phyloP scores from a whole-genome alignment of 2,329 filamentous ascomycete genomes.

The Emmonsia crescens region DNA sequence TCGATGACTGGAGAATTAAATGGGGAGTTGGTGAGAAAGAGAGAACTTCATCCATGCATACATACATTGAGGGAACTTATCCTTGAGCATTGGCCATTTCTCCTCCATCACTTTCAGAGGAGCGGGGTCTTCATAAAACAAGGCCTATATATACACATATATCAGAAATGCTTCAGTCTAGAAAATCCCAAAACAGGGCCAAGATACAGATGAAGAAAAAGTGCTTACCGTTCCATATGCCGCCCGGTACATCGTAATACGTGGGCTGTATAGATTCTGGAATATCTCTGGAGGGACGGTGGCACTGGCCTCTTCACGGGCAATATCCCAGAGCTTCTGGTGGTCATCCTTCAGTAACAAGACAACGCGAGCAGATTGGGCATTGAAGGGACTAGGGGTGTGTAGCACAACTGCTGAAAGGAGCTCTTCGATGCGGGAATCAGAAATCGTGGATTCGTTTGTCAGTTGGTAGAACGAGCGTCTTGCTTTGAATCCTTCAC shows the following conservation, averaged over 20 bases:
- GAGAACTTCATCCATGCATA: not conserved
- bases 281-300: not conserved
- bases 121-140: not conserved
- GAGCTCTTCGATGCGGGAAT: not conserved
- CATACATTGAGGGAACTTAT: not conserved
- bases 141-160: not conserved
- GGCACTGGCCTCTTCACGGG: not conserved
- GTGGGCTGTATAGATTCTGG: not conserved
- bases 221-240: not conserved
- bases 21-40: too few relatives aligned
- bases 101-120: not conserved
- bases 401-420: not conserved
- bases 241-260: not conserved
- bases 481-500: not conserved
- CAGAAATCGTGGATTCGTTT: not conserved
- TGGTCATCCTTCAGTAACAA: constrained; percentile 29
- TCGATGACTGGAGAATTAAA: too few relatives aligned
- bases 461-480: not conserved
- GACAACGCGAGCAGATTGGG: constrained; percentile 61
- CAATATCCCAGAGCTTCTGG: not conserved
- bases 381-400: constrained; percentile 68
- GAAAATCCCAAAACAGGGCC: too few relatives aligned
- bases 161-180: not conserved
- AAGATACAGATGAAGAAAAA: not conserved
- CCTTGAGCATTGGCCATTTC: not conserved